Percentiles rank a stretch among this genome's conserved stretches.
Evolutionary conservation across 1,139 yeast genomes (phyloP).

Genomic region (Chernovozyma aurita): DNA sequence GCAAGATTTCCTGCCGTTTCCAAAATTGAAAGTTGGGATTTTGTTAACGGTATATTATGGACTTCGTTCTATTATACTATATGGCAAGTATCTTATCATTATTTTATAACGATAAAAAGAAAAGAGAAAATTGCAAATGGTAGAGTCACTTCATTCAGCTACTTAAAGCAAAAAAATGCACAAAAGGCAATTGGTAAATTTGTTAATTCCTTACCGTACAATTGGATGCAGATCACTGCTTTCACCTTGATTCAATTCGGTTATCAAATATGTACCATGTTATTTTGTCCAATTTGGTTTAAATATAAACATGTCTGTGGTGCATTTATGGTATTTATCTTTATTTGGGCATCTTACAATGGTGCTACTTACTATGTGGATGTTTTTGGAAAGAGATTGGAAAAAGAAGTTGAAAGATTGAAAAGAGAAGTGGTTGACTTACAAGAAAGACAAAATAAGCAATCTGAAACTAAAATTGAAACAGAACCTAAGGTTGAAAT

Average conservation of each 20-base stretch:
- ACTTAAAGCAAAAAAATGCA: constrained; percentile 67
- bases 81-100: constrained; percentile 92
- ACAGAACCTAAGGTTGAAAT: no score
- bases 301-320: constrained; percentile 64
- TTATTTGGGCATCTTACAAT: constrained; percentile 76
- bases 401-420: constrained; percentile 71
- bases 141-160: constrained; percentile 82
- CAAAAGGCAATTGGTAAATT: constrained; percentile 65
- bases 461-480: neutral
- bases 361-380: constrained; percentile 96
- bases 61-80: constrained; percentile 80
- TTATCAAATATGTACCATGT: constrained; percentile 86
- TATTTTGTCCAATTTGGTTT: constrained; percentile 85
- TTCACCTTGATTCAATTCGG: constrained; percentile 84
- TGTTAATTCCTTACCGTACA: constrained; percentile 79
- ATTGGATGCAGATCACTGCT: constrained; percentile 76
- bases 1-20: constrained; percentile 79
- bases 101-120: constrained; percentile 78
- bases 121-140: constrained; percentile 84
- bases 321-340: constrained; percentile 63
- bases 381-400: constrained; percentile 82
- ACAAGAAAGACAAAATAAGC: constrained; percentile 27
- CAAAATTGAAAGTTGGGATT: constrained; percentile 61
- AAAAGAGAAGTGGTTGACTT: constrained; percentile 62
- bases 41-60: constrained; percentile 66